Base-by-base conservation (phyloP, 352 stramenopile species). In the Pythium sukuiense region DNA sequence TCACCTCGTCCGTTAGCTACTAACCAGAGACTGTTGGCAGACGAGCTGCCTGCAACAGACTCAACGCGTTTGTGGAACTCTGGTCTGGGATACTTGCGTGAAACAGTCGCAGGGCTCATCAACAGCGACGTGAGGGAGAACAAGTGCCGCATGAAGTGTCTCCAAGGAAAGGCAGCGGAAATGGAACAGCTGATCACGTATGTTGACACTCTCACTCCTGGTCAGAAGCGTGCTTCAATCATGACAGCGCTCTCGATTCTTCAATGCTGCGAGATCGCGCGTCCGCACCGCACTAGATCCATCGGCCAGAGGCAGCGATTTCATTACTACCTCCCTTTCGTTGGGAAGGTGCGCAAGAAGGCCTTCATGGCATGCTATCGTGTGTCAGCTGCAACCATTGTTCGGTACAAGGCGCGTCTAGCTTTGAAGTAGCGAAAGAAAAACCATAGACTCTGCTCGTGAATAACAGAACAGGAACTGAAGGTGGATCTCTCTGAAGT, bases 311-410 rank as follows among this genome's bases (percentile, higher is more conserved):
- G 11, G 3, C 6, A 56, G 24, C 49, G 49, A 3, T 33, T 56
- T 13, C 49, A 56, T 7, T 56, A 39, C 49, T 56, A 56, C 49
- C 13, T 57, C 2, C 52, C 27, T 2, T 57, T 43, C n/a, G 20
- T 57, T 14, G 52, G 52, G 3, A 29, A 14, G 16, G 52, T 57
- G 27, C 43, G 52, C 27, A 57, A 57, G 29, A 57, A 18, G 13
- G 52, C 52, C 24, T 57, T 57, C 52, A 57, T 57, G 52, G n/a
- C 33, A 2, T 27, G 52, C 52, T 57, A 43, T 35, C 13, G 29
- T 9, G 52, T 57, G 1, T 57, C 52, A 2, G 52, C 52, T 8
- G 27, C n/a, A 3, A 57, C 52, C 4, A 57, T 57, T 27, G 52
- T n/a, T 7, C 52, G 52, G 1, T 39, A 57, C 52, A 57, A 57